Evolutionary conservation across 1,284 basidiomycete genomes (phyloP), one percentile per base, ranked within the genome.

Genomic region (Apiotrichum akiyoshidainum): DNA sequence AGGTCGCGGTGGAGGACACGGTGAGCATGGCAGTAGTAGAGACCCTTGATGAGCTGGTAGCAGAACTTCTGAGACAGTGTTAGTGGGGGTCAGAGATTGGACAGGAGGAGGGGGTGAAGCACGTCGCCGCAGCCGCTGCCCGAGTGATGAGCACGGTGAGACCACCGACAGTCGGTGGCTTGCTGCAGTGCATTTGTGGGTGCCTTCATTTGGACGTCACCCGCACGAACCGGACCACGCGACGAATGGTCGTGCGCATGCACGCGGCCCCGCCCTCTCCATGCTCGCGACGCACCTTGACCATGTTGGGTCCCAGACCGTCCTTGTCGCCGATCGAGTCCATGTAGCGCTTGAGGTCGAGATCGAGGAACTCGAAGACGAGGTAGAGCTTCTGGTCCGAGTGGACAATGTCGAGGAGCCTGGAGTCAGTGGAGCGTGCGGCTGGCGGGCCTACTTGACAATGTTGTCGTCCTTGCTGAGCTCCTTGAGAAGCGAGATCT

Each of bases 311-410:
- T 58, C 95, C 92, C 46, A 99, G 85, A 12, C 96, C 94, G 58
- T 95, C 93, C 59, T 92, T 87, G 65, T 97, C 92, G 53, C 96
- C 96, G 68, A 98, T 89, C 39, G 92, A 88, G 78, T 99, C 96
- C 96, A 99, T 99, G 79, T 98, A 99, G 75, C 94, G 93, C 80
- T 99, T 99, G 57, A 99, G 83, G 79, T 99, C 96, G 77, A 94
- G 89, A 73, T 99, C 96, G 79, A 96, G 96, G 76, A 87, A 99
- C 78, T 99, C 96, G 76, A 99, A 98, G 61, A 99, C 96, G 62
- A 99, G 90, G 70, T 98, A 91, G 46, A 99, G 87, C 72, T 99
- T 99, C 34, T 92, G 89, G 79, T 99, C 93, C 21, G 92, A 96
- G 76, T 98, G 94, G 63, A 99, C 97, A 58, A 99, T 96, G 76